Percentiles rank a stretch among this genome's conserved stretches.
phyloP scores from a whole-genome alignment of 345 rosid species.

The Gynandropsis gynandra region DNA sequence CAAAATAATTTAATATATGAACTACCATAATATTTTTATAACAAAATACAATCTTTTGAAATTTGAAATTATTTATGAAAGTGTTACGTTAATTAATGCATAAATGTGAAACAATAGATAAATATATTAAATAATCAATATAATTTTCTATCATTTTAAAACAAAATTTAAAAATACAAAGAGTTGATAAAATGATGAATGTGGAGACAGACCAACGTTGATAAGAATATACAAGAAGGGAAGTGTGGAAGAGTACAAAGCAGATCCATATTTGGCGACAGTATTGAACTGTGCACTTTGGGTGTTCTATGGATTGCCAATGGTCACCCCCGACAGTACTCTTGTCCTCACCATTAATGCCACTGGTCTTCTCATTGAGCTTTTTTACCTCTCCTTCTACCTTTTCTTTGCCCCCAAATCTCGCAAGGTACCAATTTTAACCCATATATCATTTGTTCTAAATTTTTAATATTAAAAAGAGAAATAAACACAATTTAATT shows the following conservation, averaged over 20 bases:
- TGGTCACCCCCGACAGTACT: constrained; percentile 42
- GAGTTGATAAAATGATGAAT: too few species aligned
- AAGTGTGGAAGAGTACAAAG: constrained; percentile 44
- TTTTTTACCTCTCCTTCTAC: constrained; percentile 34
- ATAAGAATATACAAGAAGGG: constrained; percentile 32
- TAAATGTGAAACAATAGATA: too few species aligned
- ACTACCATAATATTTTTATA: too few species aligned
- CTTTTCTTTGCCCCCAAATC: constrained; percentile 28
- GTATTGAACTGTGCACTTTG: constrained; percentile 41
- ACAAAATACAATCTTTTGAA: too few species aligned
- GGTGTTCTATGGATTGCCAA: constrained; percentile 49
- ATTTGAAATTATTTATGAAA: too few species aligned
- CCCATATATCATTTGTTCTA: neutral
- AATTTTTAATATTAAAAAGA: neutral
- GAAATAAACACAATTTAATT: too few species aligned
- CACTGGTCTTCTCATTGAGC: constrained; percentile 33
- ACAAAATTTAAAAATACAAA: too few species aligned
- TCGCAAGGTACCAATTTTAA: constrained; percentile 26
- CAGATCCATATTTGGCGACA: constrained; percentile 53
- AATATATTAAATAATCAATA: neutral
- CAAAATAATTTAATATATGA: too few species aligned
- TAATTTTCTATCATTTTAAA: too few species aligned
- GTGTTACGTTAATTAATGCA: too few species aligned
- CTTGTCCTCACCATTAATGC: constrained; percentile 44
- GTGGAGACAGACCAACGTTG: constrained; percentile 35